phyloP scores from a whole-genome alignment of 257 asterid genomes.

The Solanum pimpinellifolium region DNA sequence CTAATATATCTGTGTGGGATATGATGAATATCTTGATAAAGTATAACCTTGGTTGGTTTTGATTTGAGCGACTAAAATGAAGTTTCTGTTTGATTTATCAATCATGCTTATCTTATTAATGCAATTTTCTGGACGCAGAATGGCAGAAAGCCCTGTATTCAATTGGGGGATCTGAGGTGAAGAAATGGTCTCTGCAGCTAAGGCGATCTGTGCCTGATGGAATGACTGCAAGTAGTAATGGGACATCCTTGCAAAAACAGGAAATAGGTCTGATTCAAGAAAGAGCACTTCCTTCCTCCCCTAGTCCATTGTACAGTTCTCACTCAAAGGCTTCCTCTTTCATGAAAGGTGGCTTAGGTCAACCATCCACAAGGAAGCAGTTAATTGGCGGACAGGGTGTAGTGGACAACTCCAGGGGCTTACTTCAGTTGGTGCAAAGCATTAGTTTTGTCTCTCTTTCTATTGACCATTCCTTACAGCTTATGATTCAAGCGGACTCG shows the following conservation, averaged over 20 bases:
- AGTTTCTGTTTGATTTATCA: not conserved
- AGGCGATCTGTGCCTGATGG: conserved; percentile 87
- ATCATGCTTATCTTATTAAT: not conserved
- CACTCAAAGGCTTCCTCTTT: conserved; percentile 68
- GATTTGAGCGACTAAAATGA: not conserved
- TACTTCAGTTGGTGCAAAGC: conserved; percentile 95
- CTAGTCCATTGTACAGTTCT: conserved; percentile 56
- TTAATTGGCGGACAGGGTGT: conserved; percentile 57
- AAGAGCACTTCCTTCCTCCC: conserved; percentile 57
- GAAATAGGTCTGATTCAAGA: conserved; percentile 81
- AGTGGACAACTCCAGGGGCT: conserved; percentile 75
- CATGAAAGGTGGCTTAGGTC: conserved; percentile 78
- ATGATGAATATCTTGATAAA: not conserved
- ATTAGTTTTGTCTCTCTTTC: conserved; percentile 85
- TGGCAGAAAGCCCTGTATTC: conserved; percentile 98
- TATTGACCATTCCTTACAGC: conserved; percentile 83
- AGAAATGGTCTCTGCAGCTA: conserved; percentile 96
- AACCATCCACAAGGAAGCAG: conserved; percentile 79
- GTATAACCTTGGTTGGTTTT: not conserved
- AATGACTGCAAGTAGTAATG: conserved; percentile 71
- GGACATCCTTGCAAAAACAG: conserved; percentile 75
- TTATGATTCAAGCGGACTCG: conserved; percentile 72
- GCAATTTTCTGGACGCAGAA: conserved; percentile 36
- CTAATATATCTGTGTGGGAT: not conserved
- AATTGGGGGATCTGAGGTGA: conserved; percentile 90